Evolutionary conservation across 768 basidiomycete species (phyloP), one percentile per base, ranked within the genome.

Genomic region (Symmetrospora coprosmae): DNA sequence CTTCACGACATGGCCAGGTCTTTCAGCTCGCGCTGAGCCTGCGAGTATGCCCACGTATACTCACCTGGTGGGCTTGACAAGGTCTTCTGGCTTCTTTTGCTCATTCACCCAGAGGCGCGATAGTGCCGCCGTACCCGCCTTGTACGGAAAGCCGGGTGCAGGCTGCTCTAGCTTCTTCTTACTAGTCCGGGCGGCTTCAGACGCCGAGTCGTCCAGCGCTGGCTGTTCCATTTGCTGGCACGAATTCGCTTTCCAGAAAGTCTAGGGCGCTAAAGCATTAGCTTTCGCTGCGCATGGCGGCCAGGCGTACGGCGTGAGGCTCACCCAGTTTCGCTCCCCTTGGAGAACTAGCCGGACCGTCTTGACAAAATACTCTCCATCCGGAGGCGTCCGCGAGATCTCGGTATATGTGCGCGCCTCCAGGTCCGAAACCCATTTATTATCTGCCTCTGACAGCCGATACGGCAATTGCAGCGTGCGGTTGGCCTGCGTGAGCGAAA

Each of bases 41-140:
- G 16, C 2, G 47, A n/a, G n/a, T n/a, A n/a, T n/a, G n/a, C n/a
- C n/a, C n/a, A n/a, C n/a, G 33, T 19, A 5, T 7, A 73, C 78
- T 71, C 67, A 85, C 85, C 78, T 78, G 77, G 82, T 82, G 11
- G 81, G 80, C 60, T 75, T 78, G 68, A 83, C 76, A 27, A 87
- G 71, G 70, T 86, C 83, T 9, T 66, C 53, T 55, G 85, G 68
- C 48, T 80, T 79, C 63, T 80, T 75, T 67, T 83, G 87, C 16
- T 86, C 86, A 81, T 84, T 81, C 59, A 81, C 79, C 86, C 86
- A 89, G 28, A 86, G 83, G 63, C 86, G 84, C 2, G 84, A 84
- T 69, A 87, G 72, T 0, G 83, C 75, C 60, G 79, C 79, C 40
- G 82, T 83, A 6, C 87, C 86, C 48, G 81, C 76, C 58, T 71